Evolutionary conservation across 2,329 filamentous ascomycete species (phyloP).

Genomic region (Neonectria faginata): DNA sequence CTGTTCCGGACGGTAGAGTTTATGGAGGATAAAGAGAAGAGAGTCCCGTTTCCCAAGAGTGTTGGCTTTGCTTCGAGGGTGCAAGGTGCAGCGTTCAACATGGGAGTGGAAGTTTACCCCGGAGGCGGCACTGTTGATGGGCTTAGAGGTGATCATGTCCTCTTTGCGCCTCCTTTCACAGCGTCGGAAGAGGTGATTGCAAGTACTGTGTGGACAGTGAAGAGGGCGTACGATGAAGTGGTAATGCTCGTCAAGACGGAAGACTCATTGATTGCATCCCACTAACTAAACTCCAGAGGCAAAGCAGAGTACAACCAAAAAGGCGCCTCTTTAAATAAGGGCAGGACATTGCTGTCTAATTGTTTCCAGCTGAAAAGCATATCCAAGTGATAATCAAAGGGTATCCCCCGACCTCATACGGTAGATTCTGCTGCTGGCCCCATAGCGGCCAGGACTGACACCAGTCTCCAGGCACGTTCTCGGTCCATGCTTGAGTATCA

Average conservation of each 20-base stretch:
- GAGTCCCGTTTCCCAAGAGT: conserved; percentile 50
- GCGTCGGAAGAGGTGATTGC: conserved; percentile 55
- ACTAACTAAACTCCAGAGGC: too few relatives aligned
- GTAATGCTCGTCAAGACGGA: not conserved
- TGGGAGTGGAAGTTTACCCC: conserved; percentile 67
- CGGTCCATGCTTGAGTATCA: not conserved
- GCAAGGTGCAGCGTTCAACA: conserved; percentile 45
- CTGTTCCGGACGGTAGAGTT: conserved; percentile 63
- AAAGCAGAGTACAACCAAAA: not conserved
- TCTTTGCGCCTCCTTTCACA: conserved; percentile 77
- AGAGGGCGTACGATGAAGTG: not conserved
- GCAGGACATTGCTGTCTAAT: too few relatives aligned
- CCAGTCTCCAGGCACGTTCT: not conserved
- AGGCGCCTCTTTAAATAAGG: not conserved
- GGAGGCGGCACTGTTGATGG: conserved; percentile 71
- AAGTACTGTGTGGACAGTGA: not conserved
- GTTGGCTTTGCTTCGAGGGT: conserved; percentile 45
- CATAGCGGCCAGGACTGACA: not conserved
- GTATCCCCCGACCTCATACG: not conserved
- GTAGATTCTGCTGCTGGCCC: not conserved
- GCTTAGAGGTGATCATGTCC: conserved; percentile 73
- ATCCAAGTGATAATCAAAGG: not conserved
- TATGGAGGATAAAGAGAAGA: conserved; percentile 53
- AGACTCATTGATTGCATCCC: not conserved
- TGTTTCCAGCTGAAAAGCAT: not conserved